Percentiles rank a stretch among this genome's conserved stretches.
Evolutionary conservation across 2,329 filamentous ascomycete genomes (phyloP).

Genomic region (Aureobasidium sp.): DNA sequence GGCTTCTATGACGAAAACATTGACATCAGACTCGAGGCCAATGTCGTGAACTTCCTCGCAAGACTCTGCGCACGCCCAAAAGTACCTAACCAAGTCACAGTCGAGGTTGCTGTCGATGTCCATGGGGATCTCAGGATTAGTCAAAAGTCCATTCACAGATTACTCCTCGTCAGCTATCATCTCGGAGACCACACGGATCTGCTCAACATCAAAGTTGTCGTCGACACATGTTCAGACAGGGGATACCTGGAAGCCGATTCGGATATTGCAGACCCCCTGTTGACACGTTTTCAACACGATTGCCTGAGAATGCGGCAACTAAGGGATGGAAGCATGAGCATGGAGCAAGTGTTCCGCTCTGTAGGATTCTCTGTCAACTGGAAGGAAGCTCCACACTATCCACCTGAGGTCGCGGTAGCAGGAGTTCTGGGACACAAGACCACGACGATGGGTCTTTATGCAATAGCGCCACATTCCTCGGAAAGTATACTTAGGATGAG

Average conservation of each 20-base stretch:
- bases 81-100: not conserved
- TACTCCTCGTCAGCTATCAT: not conserved
- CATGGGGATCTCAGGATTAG: not conserved
- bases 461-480: not conserved
- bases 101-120: not conserved
- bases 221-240: not conserved
- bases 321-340: not conserved
- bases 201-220: not conserved
- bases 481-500: not conserved
- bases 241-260: not conserved
- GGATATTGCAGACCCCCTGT: not conserved
- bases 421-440: not conserved
- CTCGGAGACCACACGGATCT: not conserved
- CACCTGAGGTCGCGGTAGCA: not conserved
- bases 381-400: not conserved
- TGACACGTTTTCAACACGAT: not conserved
- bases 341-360: not conserved
- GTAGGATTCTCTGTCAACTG: too few relatives aligned
- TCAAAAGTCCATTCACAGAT: not conserved
- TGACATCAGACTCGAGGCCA: not conserved
- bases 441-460: not conserved
- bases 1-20: not conserved
- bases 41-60: not conserved
- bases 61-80: not conserved
- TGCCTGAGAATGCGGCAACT: not conserved